Percentiles rank a stretch among this genome's conserved stretches.
Evolutionary conservation across 345 rosid genomes (phyloP).

Genomic region (Diplotaxis tenuifolia): DNA sequence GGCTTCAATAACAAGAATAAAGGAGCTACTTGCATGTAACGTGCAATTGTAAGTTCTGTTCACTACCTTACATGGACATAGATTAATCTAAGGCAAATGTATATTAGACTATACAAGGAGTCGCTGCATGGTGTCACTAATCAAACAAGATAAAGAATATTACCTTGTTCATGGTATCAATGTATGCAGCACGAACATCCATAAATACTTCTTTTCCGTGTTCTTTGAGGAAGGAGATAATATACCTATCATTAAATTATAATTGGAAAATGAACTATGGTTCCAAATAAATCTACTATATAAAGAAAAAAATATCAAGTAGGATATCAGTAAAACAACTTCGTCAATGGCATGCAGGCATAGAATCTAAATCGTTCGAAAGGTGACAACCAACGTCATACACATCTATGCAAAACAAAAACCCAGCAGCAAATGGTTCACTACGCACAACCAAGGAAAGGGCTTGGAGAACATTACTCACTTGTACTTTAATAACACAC

Average conservation of each 20-base stretch:
- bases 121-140: conserved; percentile 1
- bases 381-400: conserved; percentile 9
- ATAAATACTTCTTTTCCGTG: conserved; percentile 84
- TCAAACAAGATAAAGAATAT: conserved; percentile 24
- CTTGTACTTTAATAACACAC: conserved; percentile 94
- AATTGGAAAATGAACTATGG: conserved; percentile 1
- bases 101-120: conserved; percentile 1
- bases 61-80: background rate
- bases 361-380: background rate
- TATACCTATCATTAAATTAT: conserved; percentile 54
- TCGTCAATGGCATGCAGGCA: background rate
- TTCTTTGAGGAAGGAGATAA: conserved; percentile 81
- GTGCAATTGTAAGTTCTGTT: background rate
- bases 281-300: conserved; percentile 2
- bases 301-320: conserved; percentile 10
- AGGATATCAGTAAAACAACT: conserved; percentile 15
- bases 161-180: conserved; percentile 99
- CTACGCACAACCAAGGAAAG: background rate
- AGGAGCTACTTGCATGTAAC: conserved; percentile 12
- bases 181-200: conserved; percentile 89
- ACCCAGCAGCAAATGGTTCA: background rate
- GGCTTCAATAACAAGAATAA: background rate
- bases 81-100: background rate
- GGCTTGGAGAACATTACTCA: conserved; percentile 39
- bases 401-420: background rate